A percentile compares a stretch with the other conserved stretches of the same genome.
Conservation (phyloP, 768 basidiomycete genomes). For the Xerocomellus amylosporus region DNA sequence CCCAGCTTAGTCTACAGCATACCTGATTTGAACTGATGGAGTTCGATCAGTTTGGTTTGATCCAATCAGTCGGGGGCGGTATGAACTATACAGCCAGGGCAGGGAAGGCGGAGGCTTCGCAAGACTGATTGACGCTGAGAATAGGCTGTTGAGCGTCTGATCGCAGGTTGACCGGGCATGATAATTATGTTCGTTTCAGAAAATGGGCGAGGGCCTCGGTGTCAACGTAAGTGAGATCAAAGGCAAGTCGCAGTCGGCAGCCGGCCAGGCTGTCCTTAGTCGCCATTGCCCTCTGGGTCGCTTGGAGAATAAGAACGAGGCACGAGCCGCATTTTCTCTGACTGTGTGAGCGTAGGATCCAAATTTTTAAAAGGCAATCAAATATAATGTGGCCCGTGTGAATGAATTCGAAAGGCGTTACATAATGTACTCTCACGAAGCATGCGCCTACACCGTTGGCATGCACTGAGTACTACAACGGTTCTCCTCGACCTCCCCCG, state of each 20-base stretch:
- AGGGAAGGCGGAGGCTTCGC: not conserved
- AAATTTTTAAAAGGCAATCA: not conserved
- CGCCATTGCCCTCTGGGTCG: not conserved
- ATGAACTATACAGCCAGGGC: constrained; percentile 1
- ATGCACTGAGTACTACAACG: not conserved
- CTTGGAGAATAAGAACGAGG: not conserved
- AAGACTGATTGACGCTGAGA: constrained; percentile 6
- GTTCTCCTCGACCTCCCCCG: too few relatives aligned
- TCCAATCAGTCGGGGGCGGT: constrained; percentile 11
- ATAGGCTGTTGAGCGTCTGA: not conserved
- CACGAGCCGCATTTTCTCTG: not conserved
- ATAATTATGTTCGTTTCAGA: not conserved
- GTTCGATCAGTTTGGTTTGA: constrained; percentile 13
- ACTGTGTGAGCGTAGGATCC: not conserved
- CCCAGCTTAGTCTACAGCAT: constrained; percentile 1
- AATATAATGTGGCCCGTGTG: not conserved
- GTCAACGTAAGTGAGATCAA: not conserved
- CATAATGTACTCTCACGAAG: not conserved
- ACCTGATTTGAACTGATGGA: constrained; percentile 2
- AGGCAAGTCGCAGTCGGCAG: not conserved
- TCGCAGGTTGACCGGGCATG: not conserved
- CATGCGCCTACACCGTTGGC: not conserved
- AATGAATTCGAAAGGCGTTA: not conserved
- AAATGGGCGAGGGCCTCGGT: not conserved
- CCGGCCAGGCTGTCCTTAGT: not conserved